These are phyloP conservation scores for Jaapia argillacea DNA, from an alignment of 768 basidiomycete genomes.

Conservation along the genomic window DNA sequence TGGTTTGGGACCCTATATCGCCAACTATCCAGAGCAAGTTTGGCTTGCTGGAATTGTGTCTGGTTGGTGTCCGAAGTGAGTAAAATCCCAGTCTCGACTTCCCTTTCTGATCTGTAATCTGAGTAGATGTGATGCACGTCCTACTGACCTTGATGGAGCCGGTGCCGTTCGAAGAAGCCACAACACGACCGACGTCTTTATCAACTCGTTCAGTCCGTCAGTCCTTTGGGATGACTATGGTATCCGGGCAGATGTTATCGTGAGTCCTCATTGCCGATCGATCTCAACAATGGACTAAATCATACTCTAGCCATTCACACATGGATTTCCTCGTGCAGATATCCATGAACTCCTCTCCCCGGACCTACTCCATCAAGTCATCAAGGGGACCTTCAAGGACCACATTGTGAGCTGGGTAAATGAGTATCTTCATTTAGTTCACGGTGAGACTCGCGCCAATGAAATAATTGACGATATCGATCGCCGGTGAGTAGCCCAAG, in stretches of 20 bases:
- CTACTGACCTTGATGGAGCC: slow-evolving; percentile 18
- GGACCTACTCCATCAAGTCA: slow-evolving; percentile 25
- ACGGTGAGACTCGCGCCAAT: slow-evolving; percentile 10
- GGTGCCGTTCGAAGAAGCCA: too few relatives aligned
- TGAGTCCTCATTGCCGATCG: slow-evolving; percentile 10
- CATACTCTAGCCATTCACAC: slow-evolving; percentile 25
- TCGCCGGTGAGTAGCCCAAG: slow-evolving; percentile 10
- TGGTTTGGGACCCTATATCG: slow-evolving; percentile 13
- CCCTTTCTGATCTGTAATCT: too few relatives aligned
- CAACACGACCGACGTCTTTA: too few relatives aligned
- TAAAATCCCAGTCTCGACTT: too few relatives aligned
- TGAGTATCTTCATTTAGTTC: slow-evolving; percentile 13
- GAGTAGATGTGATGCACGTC: slow-evolving; percentile 5
- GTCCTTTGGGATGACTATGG: slow-evolving; percentile 27
- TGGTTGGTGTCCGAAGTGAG: slow-evolving; percentile 12
- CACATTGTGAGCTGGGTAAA: slow-evolving; percentile 25
- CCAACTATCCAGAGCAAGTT: slow-evolving; percentile 13
- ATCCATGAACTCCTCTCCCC: slow-evolving; percentile 23
- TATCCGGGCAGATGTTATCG: slow-evolving; percentile 20
- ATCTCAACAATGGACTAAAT: neutral
- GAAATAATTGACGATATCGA: slow-evolving; percentile 23
- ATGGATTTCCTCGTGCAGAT: slow-evolving; percentile 21
- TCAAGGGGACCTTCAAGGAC: slow-evolving; percentile 29
- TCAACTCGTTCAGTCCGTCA: too few relatives aligned
- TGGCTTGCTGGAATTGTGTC: slow-evolving; percentile 9